phyloP scores from a whole-genome alignment of 345 rosid species.

The Stellera chamaejasme region DNA sequence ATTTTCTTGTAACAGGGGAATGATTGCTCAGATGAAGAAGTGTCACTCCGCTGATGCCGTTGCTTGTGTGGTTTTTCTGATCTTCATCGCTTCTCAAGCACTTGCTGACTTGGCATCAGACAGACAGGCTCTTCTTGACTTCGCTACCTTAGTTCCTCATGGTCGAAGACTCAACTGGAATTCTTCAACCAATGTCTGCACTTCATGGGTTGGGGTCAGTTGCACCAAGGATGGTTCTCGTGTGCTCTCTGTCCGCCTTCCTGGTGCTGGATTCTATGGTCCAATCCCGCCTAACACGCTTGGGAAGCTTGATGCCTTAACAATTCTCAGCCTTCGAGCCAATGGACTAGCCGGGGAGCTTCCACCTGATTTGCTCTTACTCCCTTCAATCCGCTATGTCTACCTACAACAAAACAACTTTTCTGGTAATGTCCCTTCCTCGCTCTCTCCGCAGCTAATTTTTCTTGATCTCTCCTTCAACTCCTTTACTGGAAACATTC shows the following conservation, averaged over 20 bases:
- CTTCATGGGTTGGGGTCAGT: conserved; percentile 73
- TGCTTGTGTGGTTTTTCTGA: conserved; percentile 25
- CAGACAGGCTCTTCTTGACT: conserved; percentile 66
- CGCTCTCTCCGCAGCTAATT: conserved; percentile 38
- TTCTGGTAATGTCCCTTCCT: conserved; percentile 61
- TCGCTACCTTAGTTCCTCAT: conserved; percentile 64
- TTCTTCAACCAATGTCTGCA: conserved; percentile 35
- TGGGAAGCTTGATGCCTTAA: conserved; percentile 64
- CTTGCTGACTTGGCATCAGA: conserved; percentile 53
- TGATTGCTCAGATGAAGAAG: conserved; percentile 30
- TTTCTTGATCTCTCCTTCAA: conserved; percentile 77
- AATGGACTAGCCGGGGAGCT: conserved; percentile 58
- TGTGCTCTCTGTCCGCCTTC: conserved; percentile 68
- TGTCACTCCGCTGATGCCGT: conserved; percentile 19
- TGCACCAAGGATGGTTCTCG: conserved; percentile 44
- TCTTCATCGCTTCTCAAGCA: conserved; percentile 22
- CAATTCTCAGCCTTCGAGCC: conserved; percentile 66
- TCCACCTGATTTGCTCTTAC: conserved; percentile 63
- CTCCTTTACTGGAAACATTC: conserved; percentile 58
- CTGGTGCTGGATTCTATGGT: conserved; percentile 73
- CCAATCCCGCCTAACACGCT: conserved; percentile 71
- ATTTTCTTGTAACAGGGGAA: conserved; percentile 16
- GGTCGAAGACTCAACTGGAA: conserved; percentile 79
- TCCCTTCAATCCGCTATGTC: conserved; percentile 56
- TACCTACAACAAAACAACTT: conserved; percentile 78